Conservation (phyloP, 2,329 filamentous ascomycete genomes). For the Paecilomyces niveus region DNA sequence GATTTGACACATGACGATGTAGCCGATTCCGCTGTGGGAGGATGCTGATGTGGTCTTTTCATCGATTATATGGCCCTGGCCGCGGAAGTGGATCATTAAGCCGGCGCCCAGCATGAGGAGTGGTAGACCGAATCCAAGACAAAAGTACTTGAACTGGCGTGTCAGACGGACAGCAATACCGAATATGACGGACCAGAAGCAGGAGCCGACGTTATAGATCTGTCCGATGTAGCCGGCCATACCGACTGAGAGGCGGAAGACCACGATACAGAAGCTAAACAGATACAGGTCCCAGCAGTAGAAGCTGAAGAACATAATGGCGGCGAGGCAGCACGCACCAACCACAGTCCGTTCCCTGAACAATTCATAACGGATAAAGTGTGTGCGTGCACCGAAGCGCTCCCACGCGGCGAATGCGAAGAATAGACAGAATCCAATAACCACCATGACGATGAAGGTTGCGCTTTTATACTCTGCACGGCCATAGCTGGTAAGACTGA, state of each 20-base stretch:
- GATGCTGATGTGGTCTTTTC: not conserved
- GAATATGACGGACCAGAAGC: conserved; percentile 38
- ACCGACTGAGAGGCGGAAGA: conserved; percentile 35
- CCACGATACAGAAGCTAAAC: conserved; percentile 44
- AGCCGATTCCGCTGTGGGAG: conserved; percentile 29
- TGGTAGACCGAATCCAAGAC: conserved; percentile 41
- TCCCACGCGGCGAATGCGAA: conserved; percentile 44
- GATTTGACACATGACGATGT: conserved; percentile 44
- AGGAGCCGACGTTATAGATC: conserved; percentile 43
- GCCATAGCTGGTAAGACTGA: conserved; percentile 44
- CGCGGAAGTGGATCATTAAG: conserved; percentile 45
- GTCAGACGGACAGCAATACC: conserved; percentile 40
- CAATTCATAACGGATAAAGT: conserved; percentile 45
- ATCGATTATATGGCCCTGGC: conserved; percentile 18
- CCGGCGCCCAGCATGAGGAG: conserved; percentile 40
- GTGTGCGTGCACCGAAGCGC: conserved; percentile 39
- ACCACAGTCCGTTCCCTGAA: conserved; percentile 38
- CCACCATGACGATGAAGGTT: conserved; percentile 28
- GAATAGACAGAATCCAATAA: not conserved
- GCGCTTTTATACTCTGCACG: conserved; percentile 29
- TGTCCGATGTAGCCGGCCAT: conserved; percentile 35
- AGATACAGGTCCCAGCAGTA: conserved; percentile 46
- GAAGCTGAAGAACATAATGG: conserved; percentile 38
- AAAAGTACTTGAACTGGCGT: conserved; percentile 41
- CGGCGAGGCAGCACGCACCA: conserved; percentile 42